Evolutionary conservation across 352 stramenopile species (phyloP), one percentile per base, ranked within the genome.

Genomic region (Pythium volutum): DNA sequence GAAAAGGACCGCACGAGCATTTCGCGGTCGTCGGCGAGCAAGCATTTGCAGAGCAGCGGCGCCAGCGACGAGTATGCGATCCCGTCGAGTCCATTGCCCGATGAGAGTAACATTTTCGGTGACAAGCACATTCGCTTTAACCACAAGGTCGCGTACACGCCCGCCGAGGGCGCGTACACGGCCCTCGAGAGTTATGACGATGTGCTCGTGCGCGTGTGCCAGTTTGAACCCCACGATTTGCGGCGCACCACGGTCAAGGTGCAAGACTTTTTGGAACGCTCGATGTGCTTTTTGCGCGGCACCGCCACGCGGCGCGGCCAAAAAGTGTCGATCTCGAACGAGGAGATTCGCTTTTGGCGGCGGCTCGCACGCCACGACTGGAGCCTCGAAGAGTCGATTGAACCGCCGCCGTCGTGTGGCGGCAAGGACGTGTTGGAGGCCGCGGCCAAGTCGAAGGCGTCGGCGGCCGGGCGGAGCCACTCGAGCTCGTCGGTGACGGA

Each of bases 341-440:
- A 86, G 62, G 82, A 91, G 66, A 91, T 91, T 60, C 76, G 77
- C 39, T 89, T 87, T 77, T 91, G 82, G 82, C 82, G 82, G 31
- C 78, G 82, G 2, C 68, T 91, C 42, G 81, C 79, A 16, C 56
- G 76, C 29, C 82, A 91, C 48, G 75, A 91, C 59, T 91, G 82
- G 82, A 57, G 49, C 18, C 47, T 74, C 0, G 82, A 91, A 55
- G 82, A 89, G 22, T 72, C 79, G 53, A 79, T 59, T 39, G 52
- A 59, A 41, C 52, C 52, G 39, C 52, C 52, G 36, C 38, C 51
- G 4, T 15, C 27, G 27, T 54, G 47, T 42, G 47, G 47, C 12
- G 36, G 53, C 71, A 50, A 70, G 57, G 8, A 64, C 36, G 47
- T 52, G 34, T 42, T 42, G 39, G 36, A 20, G 27, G 53, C 41